A percentile compares a stretch with the other conserved stretches of the same genome.
phyloP scores from a whole-genome alignment of 2,329 filamentous ascomycete species.

The Ceratocystis albifundus region DNA sequence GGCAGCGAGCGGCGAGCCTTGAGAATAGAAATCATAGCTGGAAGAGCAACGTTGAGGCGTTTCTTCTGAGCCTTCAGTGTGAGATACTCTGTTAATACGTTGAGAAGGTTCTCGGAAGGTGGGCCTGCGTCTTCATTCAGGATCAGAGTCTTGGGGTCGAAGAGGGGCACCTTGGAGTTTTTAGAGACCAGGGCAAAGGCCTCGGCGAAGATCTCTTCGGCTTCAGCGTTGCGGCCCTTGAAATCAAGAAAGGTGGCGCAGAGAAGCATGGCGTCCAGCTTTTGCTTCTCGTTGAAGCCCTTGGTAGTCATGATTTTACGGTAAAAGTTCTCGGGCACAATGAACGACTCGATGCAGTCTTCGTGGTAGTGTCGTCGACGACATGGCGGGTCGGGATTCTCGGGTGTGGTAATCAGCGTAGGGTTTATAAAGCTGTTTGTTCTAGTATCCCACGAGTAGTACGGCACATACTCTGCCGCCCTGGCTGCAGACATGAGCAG shows the following conservation, averaged over 20 bases:
- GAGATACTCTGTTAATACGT: conserved; percentile 63
- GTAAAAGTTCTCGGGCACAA: conserved; percentile 65
- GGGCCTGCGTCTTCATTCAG: conserved; percentile 47
- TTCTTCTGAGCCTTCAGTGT: conserved; percentile 62
- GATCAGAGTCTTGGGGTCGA: conserved; percentile 53
- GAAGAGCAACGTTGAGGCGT: conserved; percentile 57
- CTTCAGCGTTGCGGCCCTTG: conserved; percentile 53
- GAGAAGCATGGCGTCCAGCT: conserved; percentile 66
- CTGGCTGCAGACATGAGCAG: conserved; percentile 65
- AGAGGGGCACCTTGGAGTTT: conserved; percentile 31
- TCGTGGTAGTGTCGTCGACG: conserved; percentile 53
- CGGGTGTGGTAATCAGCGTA: conserved; percentile 66
- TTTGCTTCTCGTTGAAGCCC: conserved; percentile 69
- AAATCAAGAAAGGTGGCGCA: conserved; percentile 80
- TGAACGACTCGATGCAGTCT: conserved; percentile 59
- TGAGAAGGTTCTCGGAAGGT: conserved; percentile 63
- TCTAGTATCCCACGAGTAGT: conserved; percentile 56
- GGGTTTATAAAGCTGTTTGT: conserved; percentile 56
- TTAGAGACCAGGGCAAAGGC: conserved; percentile 62
- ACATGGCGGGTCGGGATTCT: conserved; percentile 70
- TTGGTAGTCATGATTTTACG: conserved; percentile 67
- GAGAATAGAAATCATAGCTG: conserved; percentile 75
- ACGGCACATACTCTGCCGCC: conserved; percentile 69
- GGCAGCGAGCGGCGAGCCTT: conserved; percentile 58
- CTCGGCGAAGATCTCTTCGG: conserved; percentile 61